Base-by-base conservation (phyloP, 345 rosid species). In the Alliaria petiolata region DNA sequence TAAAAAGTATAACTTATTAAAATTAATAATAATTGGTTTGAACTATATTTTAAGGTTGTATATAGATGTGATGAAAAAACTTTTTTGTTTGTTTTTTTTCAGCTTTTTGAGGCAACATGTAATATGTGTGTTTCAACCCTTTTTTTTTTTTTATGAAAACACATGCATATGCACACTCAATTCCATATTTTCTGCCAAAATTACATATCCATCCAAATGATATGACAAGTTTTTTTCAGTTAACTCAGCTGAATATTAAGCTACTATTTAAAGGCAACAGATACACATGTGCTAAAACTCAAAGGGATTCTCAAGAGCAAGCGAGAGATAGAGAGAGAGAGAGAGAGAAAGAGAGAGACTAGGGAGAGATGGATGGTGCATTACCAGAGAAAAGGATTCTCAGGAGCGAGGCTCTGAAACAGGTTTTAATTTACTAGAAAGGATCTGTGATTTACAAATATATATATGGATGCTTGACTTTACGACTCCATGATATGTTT, bases 301-400 rank as follows among this genome's bases (percentile, higher is more conserved):
- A 31, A 43, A 53, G 30, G 33, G 31, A 67, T 17, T 16, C 26
- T 58, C 15, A 45, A 15, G 55, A 22, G 20, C 60, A n/a, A 55
- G 5, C 12, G 15, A 25, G 33, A n/a, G n/a, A n/a, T n/a, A n/a
- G n/a, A n/a, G n/a, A n/a, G n/a, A n/a, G n/a, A n/a, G n/a, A n/a
- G n/a, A 28, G 25, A 22, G 25, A 22, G 25, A 22, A 3, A 30
- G 13, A 30, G 5, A 26, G 19, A 52, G 5, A 1, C 9, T 8
- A 52, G 57, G 15, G 59, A 56, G 62, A 47, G 16, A 58, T 58
- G 58, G 50, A 70, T 35, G 5, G 31, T 35, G 16, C 14, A n/a
- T 6, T 57, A 51, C 61, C 67, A 39, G 12, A 51, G 40, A 72
- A 72, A 72, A 47, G 64, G 14, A 62, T 72, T 31, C 76, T 72